phyloP scores from a whole-genome alignment of 2,329 filamentous ascomycete species.

The Fusarium sp. region DNA sequence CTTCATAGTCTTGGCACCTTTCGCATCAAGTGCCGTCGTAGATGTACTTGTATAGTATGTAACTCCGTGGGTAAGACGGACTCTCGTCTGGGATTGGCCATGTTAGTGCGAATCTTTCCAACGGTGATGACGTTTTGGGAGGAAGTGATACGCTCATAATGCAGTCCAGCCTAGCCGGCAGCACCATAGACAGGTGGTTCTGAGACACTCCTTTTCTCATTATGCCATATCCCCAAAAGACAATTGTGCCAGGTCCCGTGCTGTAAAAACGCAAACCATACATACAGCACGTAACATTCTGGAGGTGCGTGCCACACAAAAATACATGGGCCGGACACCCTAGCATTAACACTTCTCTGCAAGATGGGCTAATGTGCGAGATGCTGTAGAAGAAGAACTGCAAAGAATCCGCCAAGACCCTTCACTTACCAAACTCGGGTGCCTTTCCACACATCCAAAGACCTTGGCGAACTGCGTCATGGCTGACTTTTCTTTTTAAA shows the following conservation, averaged over 20 bases:
- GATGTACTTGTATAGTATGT: conserved; percentile 13
- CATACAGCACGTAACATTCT: neutral
- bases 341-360: neutral
- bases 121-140: conserved; percentile 13
- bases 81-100: too few relatives aligned
- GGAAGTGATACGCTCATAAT: neutral
- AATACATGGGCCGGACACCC: conserved; percentile 8
- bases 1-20: conserved; percentile 2
- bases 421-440: neutral
- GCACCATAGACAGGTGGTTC: neutral
- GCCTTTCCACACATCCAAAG: neutral
- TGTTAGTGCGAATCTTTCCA: conserved; percentile 4
- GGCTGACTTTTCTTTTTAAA: conserved; percentile 8
- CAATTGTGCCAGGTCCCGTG: neutral
- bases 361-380: conserved; percentile 4
- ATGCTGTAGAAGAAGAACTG: conserved; percentile 9
- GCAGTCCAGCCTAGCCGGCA: neutral
- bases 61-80: conserved; percentile 6
- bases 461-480: conserved; percentile 2
- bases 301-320: conserved; percentile 8
- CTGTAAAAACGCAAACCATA: too few relatives aligned
- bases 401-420: neutral
- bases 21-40: conserved; percentile 9
- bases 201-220: conserved; percentile 1
- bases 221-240: conserved; percentile 2